phyloP scores from a whole-genome alignment of 306 rosid species.

The Sicyos edulis region DNA sequence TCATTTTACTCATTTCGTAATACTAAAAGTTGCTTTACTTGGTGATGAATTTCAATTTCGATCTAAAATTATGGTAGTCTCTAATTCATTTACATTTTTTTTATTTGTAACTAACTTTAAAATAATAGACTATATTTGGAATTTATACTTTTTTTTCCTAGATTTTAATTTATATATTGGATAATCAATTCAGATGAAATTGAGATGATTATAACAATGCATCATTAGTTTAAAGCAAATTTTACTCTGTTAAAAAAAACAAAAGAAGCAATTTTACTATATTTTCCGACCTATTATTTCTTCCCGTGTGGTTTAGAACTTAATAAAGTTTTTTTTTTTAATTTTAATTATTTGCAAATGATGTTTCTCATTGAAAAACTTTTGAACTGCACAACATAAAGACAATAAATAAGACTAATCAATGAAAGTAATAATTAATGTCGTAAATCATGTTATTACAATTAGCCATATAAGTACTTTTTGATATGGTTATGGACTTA shows the following conservation, averaged over 20 bases:
- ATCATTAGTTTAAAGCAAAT: background rate
- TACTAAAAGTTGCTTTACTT: background rate
- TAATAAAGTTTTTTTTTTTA: background rate
- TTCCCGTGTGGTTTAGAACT: background rate
- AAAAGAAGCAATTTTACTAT: background rate
- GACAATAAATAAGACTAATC: background rate
- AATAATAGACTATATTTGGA: background rate
- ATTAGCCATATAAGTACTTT: background rate
- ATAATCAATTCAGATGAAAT: background rate
- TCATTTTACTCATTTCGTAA: background rate
- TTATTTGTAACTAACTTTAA: background rate
- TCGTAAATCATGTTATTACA: background rate
- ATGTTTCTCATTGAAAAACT: background rate
- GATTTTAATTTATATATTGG: background rate
- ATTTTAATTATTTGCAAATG: background rate
- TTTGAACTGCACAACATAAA: background rate
- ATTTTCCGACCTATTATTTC: background rate
- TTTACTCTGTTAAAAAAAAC: background rate
- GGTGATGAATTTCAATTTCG: background rate
- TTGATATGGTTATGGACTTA: no score
- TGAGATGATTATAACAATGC: background rate
- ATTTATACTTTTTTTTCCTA: background rate
- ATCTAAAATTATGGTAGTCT: background rate
- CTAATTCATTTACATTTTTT: background rate
- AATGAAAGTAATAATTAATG: background rate